phyloP scores from a whole-genome alignment of 495 filamentous ascomycete genomes.

The Aspergillus funiculosus region DNA sequence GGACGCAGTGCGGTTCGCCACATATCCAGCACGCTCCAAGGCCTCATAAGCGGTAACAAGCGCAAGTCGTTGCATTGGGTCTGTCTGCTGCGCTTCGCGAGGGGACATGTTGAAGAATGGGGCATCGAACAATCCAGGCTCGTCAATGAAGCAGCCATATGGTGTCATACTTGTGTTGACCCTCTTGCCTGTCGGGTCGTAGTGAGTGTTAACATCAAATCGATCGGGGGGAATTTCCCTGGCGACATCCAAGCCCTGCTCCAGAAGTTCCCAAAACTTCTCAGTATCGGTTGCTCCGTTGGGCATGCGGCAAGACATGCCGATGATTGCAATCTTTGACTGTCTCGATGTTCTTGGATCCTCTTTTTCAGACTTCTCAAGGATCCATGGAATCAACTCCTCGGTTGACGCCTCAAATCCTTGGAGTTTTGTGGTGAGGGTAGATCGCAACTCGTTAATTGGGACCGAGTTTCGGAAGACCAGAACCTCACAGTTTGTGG shows the following conservation, averaged over 20 bases:
- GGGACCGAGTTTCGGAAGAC: slow-evolving; percentile 7
- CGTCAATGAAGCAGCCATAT: slow-evolving; percentile 37
- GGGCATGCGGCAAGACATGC: slow-evolving; percentile 38
- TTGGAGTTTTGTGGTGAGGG: slow-evolving; percentile 2
- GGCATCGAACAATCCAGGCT: slow-evolving; percentile 29
- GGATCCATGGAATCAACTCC: slow-evolving; percentile 10
- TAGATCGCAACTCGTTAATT: slow-evolving; percentile 9
- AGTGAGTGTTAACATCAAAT: slow-evolving; percentile 37
- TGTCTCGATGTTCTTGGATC: slow-evolving; percentile 18
- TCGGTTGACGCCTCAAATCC: slow-evolving; percentile 3
- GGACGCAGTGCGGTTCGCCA: slow-evolving; percentile 16
- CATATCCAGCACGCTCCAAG: slow-evolving; percentile 8
- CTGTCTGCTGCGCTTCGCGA: slow-evolving; percentile 17
- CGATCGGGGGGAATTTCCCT: slow-evolving; percentile 33
- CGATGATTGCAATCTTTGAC: slow-evolving; percentile 35
- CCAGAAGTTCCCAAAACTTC: slow-evolving; percentile 36
- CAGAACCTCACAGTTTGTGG: slow-evolving; percentile 14
- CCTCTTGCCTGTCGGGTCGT: slow-evolving; percentile 32
- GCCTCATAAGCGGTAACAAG: slow-evolving; percentile 8
- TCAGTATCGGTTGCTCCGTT: slow-evolving; percentile 25
- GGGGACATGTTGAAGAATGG: slow-evolving; percentile 37
- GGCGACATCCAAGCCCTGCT: slow-evolving; percentile 33
- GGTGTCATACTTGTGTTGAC: slow-evolving; percentile 29
- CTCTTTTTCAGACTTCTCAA: not conserved
- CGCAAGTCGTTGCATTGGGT: slow-evolving; percentile 6